Evolutionary conservation across 1,284 basidiomycete species (phyloP).

Genomic region (Amylostereum areolatum): DNA sequence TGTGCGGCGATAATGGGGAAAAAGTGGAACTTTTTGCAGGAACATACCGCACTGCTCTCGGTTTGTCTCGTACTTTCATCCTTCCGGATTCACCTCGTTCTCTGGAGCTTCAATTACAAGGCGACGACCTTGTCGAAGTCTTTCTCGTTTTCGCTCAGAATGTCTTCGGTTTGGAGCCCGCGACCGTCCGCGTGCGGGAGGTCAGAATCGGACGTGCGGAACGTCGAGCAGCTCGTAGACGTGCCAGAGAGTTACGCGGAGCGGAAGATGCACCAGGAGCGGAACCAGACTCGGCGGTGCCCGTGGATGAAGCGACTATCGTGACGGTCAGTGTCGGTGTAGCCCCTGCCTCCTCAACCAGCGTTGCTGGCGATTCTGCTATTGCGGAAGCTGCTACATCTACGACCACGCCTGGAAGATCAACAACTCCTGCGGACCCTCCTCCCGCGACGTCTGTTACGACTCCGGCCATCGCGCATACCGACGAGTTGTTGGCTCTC

Average conservation of each 20-base stretch:
- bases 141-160: conserved; percentile 85
- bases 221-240: conserved; percentile 71
- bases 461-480: conserved; percentile 9
- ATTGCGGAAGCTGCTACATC: conserved; percentile 2
- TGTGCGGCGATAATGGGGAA: conserved; percentile 89
- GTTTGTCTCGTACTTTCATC: conserved; percentile 80
- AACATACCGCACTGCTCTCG: conserved; percentile 74
- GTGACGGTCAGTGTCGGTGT: conserved; percentile 62
- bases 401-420: neutral
- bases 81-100: conserved; percentile 82
- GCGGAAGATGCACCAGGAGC: conserved; percentile 37
- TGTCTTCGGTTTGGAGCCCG: conserved; percentile 83
- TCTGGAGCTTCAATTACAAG: conserved; percentile 82
- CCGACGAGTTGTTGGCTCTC: conserved; percentile 63
- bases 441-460: neutral
- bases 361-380: conserved; percentile 5
- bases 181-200: conserved; percentile 85
- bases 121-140: conserved; percentile 84
- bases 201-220: conserved; percentile 83
- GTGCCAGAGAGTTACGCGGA: conserved; percentile 57
- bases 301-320: conserved; percentile 46
- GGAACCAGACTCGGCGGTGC: conserved; percentile 38
- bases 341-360: conserved; percentile 33
- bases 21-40: conserved; percentile 88
- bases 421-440: neutral